Evolutionary conservation across 768 basidiomycete species (phyloP), one percentile per base, ranked within the genome.

Genomic region (Russula vinacea): DNA sequence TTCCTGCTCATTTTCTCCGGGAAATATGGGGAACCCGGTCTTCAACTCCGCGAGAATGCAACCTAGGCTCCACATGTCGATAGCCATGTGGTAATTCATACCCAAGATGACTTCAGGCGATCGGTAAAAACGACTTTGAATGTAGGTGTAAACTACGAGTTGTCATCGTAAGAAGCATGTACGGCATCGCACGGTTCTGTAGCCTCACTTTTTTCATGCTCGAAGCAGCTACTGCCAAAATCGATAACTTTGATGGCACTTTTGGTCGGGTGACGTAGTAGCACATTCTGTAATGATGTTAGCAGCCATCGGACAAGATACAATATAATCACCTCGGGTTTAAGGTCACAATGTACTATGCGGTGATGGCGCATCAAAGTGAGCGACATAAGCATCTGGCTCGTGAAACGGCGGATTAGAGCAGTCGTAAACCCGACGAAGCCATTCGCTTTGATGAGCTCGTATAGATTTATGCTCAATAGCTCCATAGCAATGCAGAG

Each of bases 61-160:
- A 42, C 97, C 97, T 69, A 99, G 76, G 79, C 94, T 96, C 97
- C 97, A 99, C 95, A 99, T 99, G 74, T 98, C 94, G 67, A 95
- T 96, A 39, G 92, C 94, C 94, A 97, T 98, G 73, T 96, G 93
- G 74, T 99, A 99, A 74, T 94, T 97, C 90, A 96, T 92, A 58
- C 97, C 97, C 44, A 99, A 84, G 61, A 99, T 99, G 70, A 99
- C 96, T 77, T 99, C 97, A 3, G 97, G 97, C 22, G 94, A 97
- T n/a, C 97, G 93, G 78, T 99, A 99, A 80, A 99, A 99, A 47
- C 97, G 92, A 77, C 94, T 96, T 76, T 98, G 97, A 68, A 99
- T 98, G 73, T 99, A 99, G 1, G 97, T 99, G 75, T 98, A 99
- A 67, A 99, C 97, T 99, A 67, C 5, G 29, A 49, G 51, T 64